phyloP scores from a whole-genome alignment of 768 basidiomycete species.

The Gautieria morchelliformis region DNA sequence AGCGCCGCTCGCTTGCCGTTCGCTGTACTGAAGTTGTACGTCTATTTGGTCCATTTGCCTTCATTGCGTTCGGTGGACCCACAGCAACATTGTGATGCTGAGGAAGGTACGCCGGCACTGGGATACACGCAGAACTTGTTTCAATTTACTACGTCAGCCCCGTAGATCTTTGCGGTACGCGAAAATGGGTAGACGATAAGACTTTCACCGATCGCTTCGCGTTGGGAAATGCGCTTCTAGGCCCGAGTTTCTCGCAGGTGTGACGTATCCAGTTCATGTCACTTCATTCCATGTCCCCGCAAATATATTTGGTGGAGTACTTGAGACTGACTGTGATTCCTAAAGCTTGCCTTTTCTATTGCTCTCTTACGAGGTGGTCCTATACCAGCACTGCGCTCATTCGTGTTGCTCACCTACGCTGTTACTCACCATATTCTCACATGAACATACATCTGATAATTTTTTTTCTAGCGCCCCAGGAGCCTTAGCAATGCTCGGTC shows the following conservation, averaged over 20 bases:
- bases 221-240: conserved; percentile 36
- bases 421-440: neutral
- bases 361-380: conserved; percentile 32
- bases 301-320: too few species aligned
- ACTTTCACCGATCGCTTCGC: conserved; percentile 36
- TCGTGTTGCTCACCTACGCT: conserved; percentile 30
- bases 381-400: conserved; percentile 31
- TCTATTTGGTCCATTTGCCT: conserved; percentile 21
- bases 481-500: conserved; percentile 36
- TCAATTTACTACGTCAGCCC: conserved; percentile 10
- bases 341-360: conserved; percentile 37
- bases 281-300: neutral
- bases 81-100: conserved; percentile 39
- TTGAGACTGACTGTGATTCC: conserved; percentile 6
- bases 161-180: conserved; percentile 21
- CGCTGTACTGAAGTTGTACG: conserved; percentile 4
- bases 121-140: conserved; percentile 25
- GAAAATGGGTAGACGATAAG: conserved; percentile 20
- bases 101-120: conserved; percentile 25
- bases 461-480: conserved; percentile 27
- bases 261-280: neutral
- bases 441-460: neutral
- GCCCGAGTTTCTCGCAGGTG: conserved; percentile 26
- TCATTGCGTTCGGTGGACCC: conserved; percentile 41
- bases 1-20: neutral